Base-by-base conservation (phyloP, 257 asterid genomes). In the Leptodermis oblonga region DNA sequence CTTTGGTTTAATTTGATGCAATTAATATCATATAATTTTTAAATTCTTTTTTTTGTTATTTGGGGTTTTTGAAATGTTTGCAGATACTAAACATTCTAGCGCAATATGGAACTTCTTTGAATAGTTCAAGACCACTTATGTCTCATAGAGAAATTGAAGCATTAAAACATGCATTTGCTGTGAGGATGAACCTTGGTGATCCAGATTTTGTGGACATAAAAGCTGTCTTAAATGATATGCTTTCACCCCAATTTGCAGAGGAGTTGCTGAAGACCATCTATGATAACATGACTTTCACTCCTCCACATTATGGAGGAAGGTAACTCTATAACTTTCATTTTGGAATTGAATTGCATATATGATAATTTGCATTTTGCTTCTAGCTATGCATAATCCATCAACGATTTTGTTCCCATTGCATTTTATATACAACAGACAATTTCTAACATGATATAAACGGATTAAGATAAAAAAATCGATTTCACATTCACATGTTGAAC, bases 281-380 rank as follows among this genome's bases (percentile, higher is more conserved):
- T 17, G 93, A 86, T 54, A 79, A 80, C 62, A 79, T 51, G 61
- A 90, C 95, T 10, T 90, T 84, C 67, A 80, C 64, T 65, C 51
- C 91, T 56, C 67, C 75, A 52, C 82, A 90, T 66, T 90, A 90
- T 74, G 88, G 90, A 31, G 86, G 84, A 65, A 90, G 82, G 96
- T 89, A 76, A 75, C 62, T 15, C 56, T 58, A 42, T 15, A n/a
- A n/a, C n/a, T n/a, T n/a, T n/a, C n/a, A n/a, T n/a, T 42, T 11
- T 28, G 42, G 39, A n/a, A 59, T 61, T 28, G 12, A 61, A 39
- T 61, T 41, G 14, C 41, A 36, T 62, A 46, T 30, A n/a, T n/a
- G n/a, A n/a, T n/a, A n/a, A n/a, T 20, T 61, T 10, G n/a, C 66
- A 37, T n/a, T 62, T 39, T 62, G 31, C 64, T 13, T 33, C 65